Base-by-base conservation (phyloP, 345 rosid genomes). In the Boechera divaricarpa region DNA sequence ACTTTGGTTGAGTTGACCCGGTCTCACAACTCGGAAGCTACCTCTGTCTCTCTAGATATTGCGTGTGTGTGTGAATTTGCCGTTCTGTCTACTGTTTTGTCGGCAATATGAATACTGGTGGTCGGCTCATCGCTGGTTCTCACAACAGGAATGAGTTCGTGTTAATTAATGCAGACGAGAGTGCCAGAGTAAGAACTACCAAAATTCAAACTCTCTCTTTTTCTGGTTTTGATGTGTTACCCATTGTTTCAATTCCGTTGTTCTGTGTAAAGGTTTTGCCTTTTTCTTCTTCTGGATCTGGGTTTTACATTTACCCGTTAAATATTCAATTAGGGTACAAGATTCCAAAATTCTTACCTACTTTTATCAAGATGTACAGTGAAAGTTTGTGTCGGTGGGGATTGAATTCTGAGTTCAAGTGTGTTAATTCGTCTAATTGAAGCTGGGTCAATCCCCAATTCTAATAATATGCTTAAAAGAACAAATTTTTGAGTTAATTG, bases 141-240 rank as follows among this genome's bases (percentile, higher is more conserved):
- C 97, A 92, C 76, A 90, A 88, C 32, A 82, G 97, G 77, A 92
- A 92, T 51, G 97, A 92, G 96, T 87, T 92, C 74, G 78, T 92
- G 56, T 85, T 92, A 61, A 92, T 92, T 77, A 88, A 88, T 81
- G 93, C 91, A 28, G 97, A 92, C 67, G 97, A 88, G 47, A 78
- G 77, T 74, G 87, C 86, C 21, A 69, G 91, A 78, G 97, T 92
- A 88, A 86, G 88, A 65, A 45, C 33, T 10, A 12, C 10, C 24
- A 52, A 62, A 18, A 58, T 8, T 62, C 2, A 41, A 57, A 28
- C 29, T 42, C 9, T 29, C 6, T 48, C 9, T 21, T n/a, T 52
- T 15, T 64, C 29, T 69, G 35, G 16, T 56, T 59, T 47, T 13
- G 0, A 60, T 35, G 45, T 70, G 63, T 28, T 2, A 32, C 26